Evolutionary conservation across 306 rosid genomes (phyloP).

Genomic region (Alnus glutinosa): DNA sequence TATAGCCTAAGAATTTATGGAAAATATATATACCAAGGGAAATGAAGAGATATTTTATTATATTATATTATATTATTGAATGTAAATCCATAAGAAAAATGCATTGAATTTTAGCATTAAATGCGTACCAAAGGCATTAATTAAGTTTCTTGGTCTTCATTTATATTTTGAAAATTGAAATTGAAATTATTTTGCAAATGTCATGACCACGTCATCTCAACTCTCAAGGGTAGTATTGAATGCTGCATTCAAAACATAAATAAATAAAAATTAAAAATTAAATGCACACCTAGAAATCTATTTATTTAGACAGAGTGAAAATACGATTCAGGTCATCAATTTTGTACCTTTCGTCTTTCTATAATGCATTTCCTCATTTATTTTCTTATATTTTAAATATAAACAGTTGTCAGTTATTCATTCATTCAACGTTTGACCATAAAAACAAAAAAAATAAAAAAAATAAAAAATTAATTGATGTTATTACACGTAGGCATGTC

Average conservation of each 20-base stretch:
- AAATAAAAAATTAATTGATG: not conserved
- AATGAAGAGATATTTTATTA: not conserved
- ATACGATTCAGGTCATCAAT: not conserved
- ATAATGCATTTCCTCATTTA: not conserved
- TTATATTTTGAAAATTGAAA: not conserved
- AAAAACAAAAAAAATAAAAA: too few species aligned
- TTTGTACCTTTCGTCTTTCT: too few species aligned
- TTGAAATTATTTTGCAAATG: not conserved
- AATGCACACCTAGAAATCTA: not conserved
- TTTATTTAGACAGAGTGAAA: too few species aligned
- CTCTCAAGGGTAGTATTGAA: conserved; percentile 22
- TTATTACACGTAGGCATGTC: not conserved
- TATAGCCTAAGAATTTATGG: not conserved
- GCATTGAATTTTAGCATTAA: conserved; percentile 10
- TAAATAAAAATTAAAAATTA: conserved; percentile 16
- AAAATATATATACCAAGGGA: not conserved
- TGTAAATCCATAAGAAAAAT: not conserved
- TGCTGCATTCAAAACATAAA: conserved; percentile 30
- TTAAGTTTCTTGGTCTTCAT: not conserved
- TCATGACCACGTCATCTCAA: conserved; percentile 27
- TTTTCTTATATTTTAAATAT: too few species aligned
- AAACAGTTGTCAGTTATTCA: too few species aligned
- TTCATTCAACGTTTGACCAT: too few species aligned
- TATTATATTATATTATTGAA: not conserved
- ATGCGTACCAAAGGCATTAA: not conserved